Evolutionary conservation across 2,329 filamentous ascomycete species (phyloP).

Genomic region (Fonsecaea multimorphosa): DNA sequence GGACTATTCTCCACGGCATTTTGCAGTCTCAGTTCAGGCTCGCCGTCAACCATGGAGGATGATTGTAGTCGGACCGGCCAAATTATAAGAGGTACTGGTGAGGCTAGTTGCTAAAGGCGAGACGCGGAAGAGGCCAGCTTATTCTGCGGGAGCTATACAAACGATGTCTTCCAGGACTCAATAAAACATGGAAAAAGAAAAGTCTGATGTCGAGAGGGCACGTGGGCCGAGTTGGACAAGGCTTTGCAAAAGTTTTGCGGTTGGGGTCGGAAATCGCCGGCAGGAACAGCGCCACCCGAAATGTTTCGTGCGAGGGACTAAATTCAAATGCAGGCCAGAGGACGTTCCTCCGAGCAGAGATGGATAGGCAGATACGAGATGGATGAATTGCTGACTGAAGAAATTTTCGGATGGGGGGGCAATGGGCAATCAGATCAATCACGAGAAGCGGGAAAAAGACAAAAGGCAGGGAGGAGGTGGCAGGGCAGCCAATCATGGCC

Average conservation of each 20-base stretch:
- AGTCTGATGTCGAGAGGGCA: slow-evolving; percentile 19
- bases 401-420: slow-evolving; percentile 15
- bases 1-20: slow-evolving; percentile 50
- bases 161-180: neutral
- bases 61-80: slow-evolving; percentile 3
- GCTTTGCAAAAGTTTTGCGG: slow-evolving; percentile 29
- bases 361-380: slow-evolving; percentile 8
- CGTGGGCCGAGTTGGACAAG: slow-evolving; percentile 26
- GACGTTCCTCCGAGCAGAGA: slow-evolving; percentile 5
- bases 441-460: slow-evolving; percentile 16
- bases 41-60: slow-evolving; percentile 28
- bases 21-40: slow-evolving; percentile 29
- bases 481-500: slow-evolving; percentile 29
- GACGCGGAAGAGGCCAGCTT: neutral
- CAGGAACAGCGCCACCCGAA: slow-evolving; percentile 8
- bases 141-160: neutral
- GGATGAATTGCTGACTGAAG: slow-evolving; percentile 12
- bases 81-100: neutral
- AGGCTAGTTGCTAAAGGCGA: neutral
- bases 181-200: slow-evolving; percentile 3
- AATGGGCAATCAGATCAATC: neutral
- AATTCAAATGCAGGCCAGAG: neutral
- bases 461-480: slow-evolving; percentile 12
- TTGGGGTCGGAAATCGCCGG: slow-evolving; percentile 31
- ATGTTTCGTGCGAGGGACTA: neutral